Evolutionary conservation across 1,139 yeast species (phyloP).

Genomic region (Blastobotrys serpentis): DNA sequence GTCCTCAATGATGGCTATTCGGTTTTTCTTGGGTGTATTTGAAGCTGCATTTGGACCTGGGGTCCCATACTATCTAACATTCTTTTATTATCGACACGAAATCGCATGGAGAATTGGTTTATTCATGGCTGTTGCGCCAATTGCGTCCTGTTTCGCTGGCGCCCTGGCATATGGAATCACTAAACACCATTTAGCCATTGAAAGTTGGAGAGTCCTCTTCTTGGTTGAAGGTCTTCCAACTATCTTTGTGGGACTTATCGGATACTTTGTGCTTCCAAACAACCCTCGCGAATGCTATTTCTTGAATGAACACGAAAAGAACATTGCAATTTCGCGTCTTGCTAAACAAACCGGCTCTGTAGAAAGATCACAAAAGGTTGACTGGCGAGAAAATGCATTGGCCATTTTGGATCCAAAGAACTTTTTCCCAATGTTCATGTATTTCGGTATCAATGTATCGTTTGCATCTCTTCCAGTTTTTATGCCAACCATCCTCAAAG

Average conservation of each 20-base stretch:
- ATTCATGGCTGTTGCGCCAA: constrained; percentile 45
- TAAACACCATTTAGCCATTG: constrained; percentile 24
- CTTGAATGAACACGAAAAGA: constrained; percentile 30
- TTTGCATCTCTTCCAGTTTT: constrained; percentile 34
- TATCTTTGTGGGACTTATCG: constrained; percentile 36
- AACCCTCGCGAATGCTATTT: constrained; percentile 43
- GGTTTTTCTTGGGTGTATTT: constrained; percentile 32
- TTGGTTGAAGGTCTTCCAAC: constrained; percentile 44
- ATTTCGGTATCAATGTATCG: constrained; percentile 35
- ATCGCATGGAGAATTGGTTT: constrained; percentile 52
- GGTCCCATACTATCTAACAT: constrained; percentile 35
- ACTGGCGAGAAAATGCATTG: constrained; percentile 23
- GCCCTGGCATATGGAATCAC: constrained; percentile 43
- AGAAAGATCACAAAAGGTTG: constrained; percentile 21
- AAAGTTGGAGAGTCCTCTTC: constrained; percentile 41
- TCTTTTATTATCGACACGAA: constrained; percentile 35
- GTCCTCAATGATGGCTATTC: constrained; percentile 29
- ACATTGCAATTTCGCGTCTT: constrained; percentile 31
- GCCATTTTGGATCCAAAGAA: constrained; percentile 27
- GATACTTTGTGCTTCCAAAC: constrained; percentile 44
- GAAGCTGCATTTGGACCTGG: constrained; percentile 38
- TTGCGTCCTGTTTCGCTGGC: constrained; percentile 36
- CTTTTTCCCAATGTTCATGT: constrained; percentile 29
- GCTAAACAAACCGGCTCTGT: constrained; percentile 29
- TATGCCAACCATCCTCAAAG: constrained; percentile 31